phyloP scores from a whole-genome alignment of 2,329 filamentous ascomycete species.

The Xylariaceae sp. region DNA sequence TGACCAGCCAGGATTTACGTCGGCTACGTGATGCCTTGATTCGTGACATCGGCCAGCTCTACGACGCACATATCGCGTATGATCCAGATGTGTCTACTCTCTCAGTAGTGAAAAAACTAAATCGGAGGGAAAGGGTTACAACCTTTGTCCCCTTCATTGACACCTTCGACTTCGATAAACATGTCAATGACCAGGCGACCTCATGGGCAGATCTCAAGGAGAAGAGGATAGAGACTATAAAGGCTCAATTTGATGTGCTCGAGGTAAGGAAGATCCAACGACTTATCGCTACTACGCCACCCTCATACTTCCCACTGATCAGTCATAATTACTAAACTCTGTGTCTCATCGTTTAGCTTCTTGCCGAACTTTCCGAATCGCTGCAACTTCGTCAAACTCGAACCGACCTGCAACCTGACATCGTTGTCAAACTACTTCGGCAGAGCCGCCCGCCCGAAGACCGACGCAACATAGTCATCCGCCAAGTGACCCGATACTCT shows the following conservation, averaged over 20 bases:
- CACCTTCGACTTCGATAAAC: not conserved
- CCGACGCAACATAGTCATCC: not conserved
- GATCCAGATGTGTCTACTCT: not conserved
- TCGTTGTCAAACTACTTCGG: not conserved
- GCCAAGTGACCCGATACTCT: not conserved
- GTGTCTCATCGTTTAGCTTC: not conserved
- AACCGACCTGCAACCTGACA: not conserved
- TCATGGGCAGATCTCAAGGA: not conserved
- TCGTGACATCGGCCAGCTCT: not conserved
- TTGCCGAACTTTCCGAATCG: not conserved
- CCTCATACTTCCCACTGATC: too few relatives aligned
- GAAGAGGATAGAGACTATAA: not conserved
- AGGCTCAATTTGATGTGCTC: not conserved
- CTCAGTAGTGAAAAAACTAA: too few relatives aligned
- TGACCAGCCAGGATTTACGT: too few relatives aligned
- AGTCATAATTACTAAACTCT: too few relatives aligned
- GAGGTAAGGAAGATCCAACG: too few relatives aligned
- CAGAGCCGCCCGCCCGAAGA: not conserved
- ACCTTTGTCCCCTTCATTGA: not conserved
- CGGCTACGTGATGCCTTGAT: too few relatives aligned
- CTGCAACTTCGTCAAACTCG: too few relatives aligned
- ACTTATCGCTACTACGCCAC: too few relatives aligned
- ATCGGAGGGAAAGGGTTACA: not conserved
- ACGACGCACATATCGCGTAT: not conserved
- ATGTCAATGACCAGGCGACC: not conserved